These are phyloP conservation scores for Nymphaea thermarum DNA, from an alignment of 164 flowering plant genomes.

Conservation along the genomic window DNA sequence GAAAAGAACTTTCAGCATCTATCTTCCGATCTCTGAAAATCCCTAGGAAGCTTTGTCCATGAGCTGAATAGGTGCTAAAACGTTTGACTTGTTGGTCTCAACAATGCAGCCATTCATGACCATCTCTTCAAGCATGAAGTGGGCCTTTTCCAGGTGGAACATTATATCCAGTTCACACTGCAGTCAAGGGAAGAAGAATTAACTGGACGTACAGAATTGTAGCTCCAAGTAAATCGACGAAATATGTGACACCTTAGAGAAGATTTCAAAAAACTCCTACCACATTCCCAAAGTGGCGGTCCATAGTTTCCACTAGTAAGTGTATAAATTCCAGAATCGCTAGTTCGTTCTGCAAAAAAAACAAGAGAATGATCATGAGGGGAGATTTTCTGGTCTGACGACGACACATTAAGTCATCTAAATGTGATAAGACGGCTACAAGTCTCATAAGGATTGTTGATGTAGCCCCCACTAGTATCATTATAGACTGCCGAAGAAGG, in stretches of 20 bases:
- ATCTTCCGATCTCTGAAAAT: too few species aligned
- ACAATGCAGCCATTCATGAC: slow-evolving; percentile 97
- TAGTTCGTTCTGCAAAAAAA: slow-evolving; percentile 67
- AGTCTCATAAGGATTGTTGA: too few species aligned
- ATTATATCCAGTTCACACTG: slow-evolving; percentile 99
- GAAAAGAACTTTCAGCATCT: too few species aligned
- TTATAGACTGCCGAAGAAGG: too few species aligned
- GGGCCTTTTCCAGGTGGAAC: slow-evolving; percentile 98
- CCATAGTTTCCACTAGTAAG: slow-evolving; percentile 95
- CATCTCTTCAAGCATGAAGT: slow-evolving; percentile 99
- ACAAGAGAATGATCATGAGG: too few species aligned
- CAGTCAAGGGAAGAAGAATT: slow-evolving; percentile 1
- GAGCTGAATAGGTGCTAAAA: slow-evolving; percentile 73
- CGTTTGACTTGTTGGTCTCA: slow-evolving; percentile 87
- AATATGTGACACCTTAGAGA: background rate
- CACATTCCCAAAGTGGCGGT: slow-evolving; percentile 98
- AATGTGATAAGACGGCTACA: too few species aligned
- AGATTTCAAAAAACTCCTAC: slow-evolving; percentile 26
- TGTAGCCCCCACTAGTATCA: too few species aligned
- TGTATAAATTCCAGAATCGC: slow-evolving; percentile 93
- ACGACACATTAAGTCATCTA: too few species aligned
- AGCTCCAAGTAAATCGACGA: background rate
- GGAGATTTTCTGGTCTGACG: too few species aligned
- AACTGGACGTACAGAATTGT: too few species aligned
- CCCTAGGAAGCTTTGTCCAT: slow-evolving; percentile 71